Evolutionary conservation across 768 basidiomycete genomes (phyloP).

Genomic region (Rhizopogon rudus): DNA sequence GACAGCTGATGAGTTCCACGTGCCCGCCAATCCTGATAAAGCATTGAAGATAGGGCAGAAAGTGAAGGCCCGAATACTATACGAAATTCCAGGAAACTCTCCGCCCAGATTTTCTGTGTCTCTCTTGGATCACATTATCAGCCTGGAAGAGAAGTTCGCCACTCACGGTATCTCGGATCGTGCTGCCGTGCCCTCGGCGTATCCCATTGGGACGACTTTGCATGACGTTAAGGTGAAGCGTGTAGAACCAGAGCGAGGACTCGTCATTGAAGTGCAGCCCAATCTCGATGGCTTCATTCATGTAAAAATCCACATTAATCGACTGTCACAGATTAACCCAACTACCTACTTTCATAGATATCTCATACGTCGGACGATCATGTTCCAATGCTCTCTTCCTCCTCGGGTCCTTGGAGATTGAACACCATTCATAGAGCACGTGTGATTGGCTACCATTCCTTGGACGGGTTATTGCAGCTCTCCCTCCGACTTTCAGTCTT

Average conservation of each 20-base stretch:
- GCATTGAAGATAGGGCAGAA: conserved; percentile 63
- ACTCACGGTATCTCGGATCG: conserved; percentile 15
- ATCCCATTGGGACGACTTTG: conserved; percentile 70
- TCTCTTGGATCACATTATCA: conserved; percentile 65
- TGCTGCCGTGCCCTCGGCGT: conserved; percentile 44
- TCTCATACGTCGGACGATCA: conserved; percentile 92
- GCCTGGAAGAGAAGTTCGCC: conserved; percentile 37
- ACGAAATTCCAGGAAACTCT: conserved; percentile 60
- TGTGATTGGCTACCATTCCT: conserved; percentile 76
- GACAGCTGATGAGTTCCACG: conserved; percentile 79
- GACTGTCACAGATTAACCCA: conserved; percentile 2
- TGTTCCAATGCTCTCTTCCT: conserved; percentile 63
- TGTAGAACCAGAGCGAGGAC: conserved; percentile 79
- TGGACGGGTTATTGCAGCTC: conserved; percentile 89
- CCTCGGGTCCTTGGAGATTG: conserved; percentile 76
- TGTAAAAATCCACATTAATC: conserved; percentile 42
- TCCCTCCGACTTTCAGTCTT: conserved; percentile 80
- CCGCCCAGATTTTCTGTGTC: conserved; percentile 86
- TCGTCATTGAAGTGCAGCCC: conserved; percentile 62
- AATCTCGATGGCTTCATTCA: conserved; percentile 80
- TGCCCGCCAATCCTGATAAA: conserved; percentile 40
- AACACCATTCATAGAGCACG: conserved; percentile 80
- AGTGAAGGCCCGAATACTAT: conserved; percentile 81
- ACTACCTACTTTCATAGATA: conserved; percentile 50
- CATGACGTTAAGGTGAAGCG: conserved; percentile 68